phyloP scores from a whole-genome alignment of 495 filamentous ascomycete genomes.

The Trypethelium eluteriae region DNA sequence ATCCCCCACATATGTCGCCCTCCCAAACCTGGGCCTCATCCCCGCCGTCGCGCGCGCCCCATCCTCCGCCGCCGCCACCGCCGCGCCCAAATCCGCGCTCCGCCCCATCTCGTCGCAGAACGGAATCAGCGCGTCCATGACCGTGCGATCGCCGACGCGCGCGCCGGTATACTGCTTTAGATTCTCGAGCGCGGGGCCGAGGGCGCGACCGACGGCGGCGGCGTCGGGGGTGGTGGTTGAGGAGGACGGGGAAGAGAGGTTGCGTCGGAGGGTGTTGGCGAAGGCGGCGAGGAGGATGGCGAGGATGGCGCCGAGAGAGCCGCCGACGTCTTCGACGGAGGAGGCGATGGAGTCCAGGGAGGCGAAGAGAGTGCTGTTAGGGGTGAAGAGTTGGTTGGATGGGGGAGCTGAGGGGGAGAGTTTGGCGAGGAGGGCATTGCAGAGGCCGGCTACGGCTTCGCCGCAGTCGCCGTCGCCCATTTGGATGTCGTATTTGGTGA shows the following conservation, averaged over 20 bases:
- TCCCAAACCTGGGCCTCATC: conserved; percentile 49
- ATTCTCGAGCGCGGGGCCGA: conserved; percentile 35
- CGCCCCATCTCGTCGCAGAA: conserved; percentile 45
- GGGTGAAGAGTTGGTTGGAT: too few species aligned
- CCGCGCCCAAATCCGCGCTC: conserved; percentile 41
- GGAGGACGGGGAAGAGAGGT: neutral
- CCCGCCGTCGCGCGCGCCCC: conserved; percentile 49
- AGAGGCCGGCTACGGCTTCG: conserved; percentile 47
- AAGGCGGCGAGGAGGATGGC: conserved; percentile 53
- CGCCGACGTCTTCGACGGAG: conserved; percentile 54
- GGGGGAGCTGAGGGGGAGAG: conserved; percentile 5
- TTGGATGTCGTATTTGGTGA: conserved; percentile 55
- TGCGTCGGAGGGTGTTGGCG: conserved; percentile 41
- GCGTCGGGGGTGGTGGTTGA: neutral
- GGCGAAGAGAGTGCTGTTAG: conserved; percentile 42
- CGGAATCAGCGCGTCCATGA: conserved; percentile 53
- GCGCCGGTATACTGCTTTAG: conserved; percentile 37
- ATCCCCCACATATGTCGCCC: conserved; percentile 53
- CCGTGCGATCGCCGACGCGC: conserved; percentile 38
- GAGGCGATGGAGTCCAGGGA: conserved; percentile 48
- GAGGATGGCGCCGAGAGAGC: conserved; percentile 53
- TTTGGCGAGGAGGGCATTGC: conserved; percentile 31
- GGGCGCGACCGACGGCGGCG: conserved; percentile 17
- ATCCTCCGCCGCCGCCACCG: conserved; percentile 45
- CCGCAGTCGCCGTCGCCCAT: conserved; percentile 63